phyloP scores from a whole-genome alignment of 352 stramenopile genomes.

The Pythium scleroteichum region DNA sequence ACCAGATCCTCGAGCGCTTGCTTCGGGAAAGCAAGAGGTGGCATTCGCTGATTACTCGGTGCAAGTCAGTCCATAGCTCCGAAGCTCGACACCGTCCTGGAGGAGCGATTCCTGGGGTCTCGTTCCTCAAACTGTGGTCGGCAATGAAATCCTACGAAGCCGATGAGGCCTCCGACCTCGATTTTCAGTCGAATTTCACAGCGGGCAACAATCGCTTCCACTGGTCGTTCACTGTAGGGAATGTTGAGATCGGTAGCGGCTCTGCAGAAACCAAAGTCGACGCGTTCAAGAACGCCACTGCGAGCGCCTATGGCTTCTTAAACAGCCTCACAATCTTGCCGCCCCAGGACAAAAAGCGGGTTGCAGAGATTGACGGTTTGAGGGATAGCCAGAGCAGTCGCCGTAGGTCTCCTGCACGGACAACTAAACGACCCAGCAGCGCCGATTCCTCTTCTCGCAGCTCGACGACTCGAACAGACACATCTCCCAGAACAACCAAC shows the following conservation, averaged over 20 bases:
- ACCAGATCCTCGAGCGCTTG: slow-evolving; percentile 49
- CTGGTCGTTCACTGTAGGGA: slow-evolving; percentile 62
- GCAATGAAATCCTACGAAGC: slow-evolving; percentile 38
- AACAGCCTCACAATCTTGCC: slow-evolving; percentile 24
- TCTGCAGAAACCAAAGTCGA: slow-evolving; percentile 54
- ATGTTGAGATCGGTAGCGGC: slow-evolving; percentile 69
- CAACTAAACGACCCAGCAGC: not conserved
- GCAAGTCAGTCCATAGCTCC: slow-evolving; percentile 29
- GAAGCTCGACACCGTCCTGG: slow-evolving; percentile 18
- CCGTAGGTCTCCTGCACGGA: not conserved
- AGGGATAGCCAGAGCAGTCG: not conserved
- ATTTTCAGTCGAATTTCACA: slow-evolving; percentile 54
- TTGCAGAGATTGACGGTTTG: not conserved
- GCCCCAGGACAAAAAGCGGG: slow-evolving; percentile 11
- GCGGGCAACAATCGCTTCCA: slow-evolving; percentile 51
- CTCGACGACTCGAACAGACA: not conserved
- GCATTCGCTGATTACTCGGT: slow-evolving; percentile 43
- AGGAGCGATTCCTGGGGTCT: slow-evolving; percentile 32
- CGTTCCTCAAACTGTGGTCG: slow-evolving; percentile 59
- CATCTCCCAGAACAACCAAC: not conserved
- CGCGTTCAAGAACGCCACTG: slow-evolving; percentile 46
- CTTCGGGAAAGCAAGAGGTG: slow-evolving; percentile 46
- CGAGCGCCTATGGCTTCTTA: slow-evolving; percentile 50
- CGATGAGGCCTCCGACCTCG: slow-evolving; percentile 32
- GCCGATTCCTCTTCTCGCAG: not conserved